phyloP scores from a whole-genome alignment of 805 yeast genomes.

The Candida verbasci region DNA sequence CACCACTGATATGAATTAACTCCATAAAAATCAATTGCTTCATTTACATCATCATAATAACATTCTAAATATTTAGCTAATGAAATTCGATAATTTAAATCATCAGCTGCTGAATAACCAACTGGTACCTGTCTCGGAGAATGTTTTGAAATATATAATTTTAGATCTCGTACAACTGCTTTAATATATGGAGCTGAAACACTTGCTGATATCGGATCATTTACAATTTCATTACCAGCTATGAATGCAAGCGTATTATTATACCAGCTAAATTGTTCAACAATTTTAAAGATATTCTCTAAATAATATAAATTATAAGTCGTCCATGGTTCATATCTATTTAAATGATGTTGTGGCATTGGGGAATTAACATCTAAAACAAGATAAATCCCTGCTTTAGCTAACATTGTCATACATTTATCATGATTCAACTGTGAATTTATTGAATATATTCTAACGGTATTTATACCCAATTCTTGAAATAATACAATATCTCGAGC shows the following conservation, averaged over 20 bases:
- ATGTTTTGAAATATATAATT: constrained; percentile 57
- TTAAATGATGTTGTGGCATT: constrained; percentile 66
- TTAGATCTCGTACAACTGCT: constrained; percentile 77
- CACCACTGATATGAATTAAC: constrained; percentile 83
- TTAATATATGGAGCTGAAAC: constrained; percentile 72
- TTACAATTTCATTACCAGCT: constrained; percentile 88
- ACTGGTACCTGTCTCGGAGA: constrained; percentile 72
- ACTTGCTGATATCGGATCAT: constrained; percentile 68
- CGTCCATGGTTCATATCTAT: constrained; percentile 93
- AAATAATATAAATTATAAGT: constrained; percentile 69
- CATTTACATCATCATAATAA: constrained; percentile 45
- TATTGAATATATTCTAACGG: constrained; percentile 82
- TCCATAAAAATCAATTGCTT: constrained; percentile 75
- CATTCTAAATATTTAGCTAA: constrained; percentile 81
- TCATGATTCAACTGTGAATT: constrained; percentile 83
- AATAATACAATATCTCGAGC: constrained; percentile 78
- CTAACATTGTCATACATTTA: constrained; percentile 85
- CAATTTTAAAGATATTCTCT: constrained; percentile 70
- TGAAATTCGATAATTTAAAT: constrained; percentile 68
- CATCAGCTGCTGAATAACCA: constrained; percentile 97
- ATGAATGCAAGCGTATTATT: constrained; percentile 88
- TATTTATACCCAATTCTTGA: constrained; percentile 81
- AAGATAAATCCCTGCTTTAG: constrained; percentile 88
- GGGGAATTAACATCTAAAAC: constrained; percentile 93
- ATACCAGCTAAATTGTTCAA: constrained; percentile 76